Evolutionary conservation across 768 basidiomycete genomes (phyloP), one percentile per base, ranked within the genome.

Genomic region (Trametes maxima): DNA sequence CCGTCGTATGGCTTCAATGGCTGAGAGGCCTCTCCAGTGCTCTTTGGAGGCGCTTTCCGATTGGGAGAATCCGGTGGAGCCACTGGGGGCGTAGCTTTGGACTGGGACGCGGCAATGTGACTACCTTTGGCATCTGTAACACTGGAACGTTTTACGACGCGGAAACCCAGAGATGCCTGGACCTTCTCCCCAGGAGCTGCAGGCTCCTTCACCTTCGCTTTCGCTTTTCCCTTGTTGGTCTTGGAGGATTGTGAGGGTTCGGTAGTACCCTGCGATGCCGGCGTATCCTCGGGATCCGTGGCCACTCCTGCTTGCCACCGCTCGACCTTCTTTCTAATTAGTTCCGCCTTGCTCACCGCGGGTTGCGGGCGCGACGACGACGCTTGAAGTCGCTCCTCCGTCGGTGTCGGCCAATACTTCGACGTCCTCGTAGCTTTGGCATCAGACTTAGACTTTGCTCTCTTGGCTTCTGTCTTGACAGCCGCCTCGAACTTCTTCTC

Each of bases 111-210:
- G 24, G 40, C 43, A 17, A 57, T 59, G 13, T 56, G 60, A 43
- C 58, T 53, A 39, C 60, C 54, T 43, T 58, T 64, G 35, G 44
- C 65, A 16, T 56, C 47, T 55, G 55, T 54, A 33, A 56, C 59
- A 25, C 51, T 65, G 10, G 62, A 53, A 37, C 62, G 63, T 58
- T 84, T 84, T 44, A 78, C 71, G 21, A 82, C 82, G 7, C 75
- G 69, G 57, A 84, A 84, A 2, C 72, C 73, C 19, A 83, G 72
- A 1, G 80, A 72, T 0, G 74, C 63, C 21, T 70, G 70, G 3
- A 61, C 59, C 56, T 57, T 64, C 53, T 52, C 57, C 7, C 56
- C 49, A 14, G 54, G 14, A 12, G 40, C 16, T 8, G 7, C 22
- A 2, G 25, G 19, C 2, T 43, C 53, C 36, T 36, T 50, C 48